A percentile compares a stretch with the other conserved stretches of the same genome.
Conservation (phyloP, 2,329 filamentous ascomycete genomes). For the Talaromyces funiculosus region DNA sequence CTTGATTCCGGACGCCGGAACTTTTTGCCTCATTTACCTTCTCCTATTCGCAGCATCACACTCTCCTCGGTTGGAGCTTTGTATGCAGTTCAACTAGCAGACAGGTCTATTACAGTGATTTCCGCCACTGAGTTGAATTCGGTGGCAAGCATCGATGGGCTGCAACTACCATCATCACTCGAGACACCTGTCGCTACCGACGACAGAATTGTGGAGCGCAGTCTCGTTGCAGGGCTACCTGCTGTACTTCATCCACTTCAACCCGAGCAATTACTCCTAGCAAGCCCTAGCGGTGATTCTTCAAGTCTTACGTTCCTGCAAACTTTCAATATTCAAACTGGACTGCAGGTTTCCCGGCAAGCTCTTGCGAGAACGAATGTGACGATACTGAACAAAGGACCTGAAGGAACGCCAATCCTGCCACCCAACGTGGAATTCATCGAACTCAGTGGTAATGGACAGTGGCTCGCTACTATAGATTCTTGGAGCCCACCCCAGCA, state of each 20-base stretch:
- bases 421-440: slow-evolving; percentile 75
- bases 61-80: slow-evolving; percentile 73
- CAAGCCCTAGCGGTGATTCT: slow-evolving; percentile 50
- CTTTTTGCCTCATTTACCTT: slow-evolving; percentile 83
- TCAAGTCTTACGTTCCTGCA: slow-evolving; percentile 60
- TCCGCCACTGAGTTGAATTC: slow-evolving; percentile 86
- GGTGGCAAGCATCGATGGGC: slow-evolving; percentile 73
- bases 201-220: neutral
- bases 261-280: slow-evolving; percentile 61
- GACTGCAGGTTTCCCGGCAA: slow-evolving; percentile 76
- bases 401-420: slow-evolving; percentile 63
- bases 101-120: slow-evolving; percentile 86
- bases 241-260: slow-evolving; percentile 58
- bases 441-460: slow-evolving; percentile 70
- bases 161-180: slow-evolving; percentile 53
- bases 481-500: slow-evolving; percentile 73
- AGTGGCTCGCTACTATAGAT: slow-evolving; percentile 87
- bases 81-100: slow-evolving; percentile 78
- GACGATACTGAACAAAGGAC: slow-evolving; percentile 71
- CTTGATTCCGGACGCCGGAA: slow-evolving; percentile 77
- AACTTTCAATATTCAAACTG: slow-evolving; percentile 75
- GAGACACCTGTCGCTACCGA: neutral
- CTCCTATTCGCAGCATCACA: slow-evolving; percentile 75
- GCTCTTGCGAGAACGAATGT: slow-evolving; percentile 82
- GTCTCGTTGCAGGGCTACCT: slow-evolving; percentile 39